Evolutionary conservation across 2,329 filamentous ascomycete genomes (phyloP).

Genomic region (Diaporthe humulicola): DNA sequence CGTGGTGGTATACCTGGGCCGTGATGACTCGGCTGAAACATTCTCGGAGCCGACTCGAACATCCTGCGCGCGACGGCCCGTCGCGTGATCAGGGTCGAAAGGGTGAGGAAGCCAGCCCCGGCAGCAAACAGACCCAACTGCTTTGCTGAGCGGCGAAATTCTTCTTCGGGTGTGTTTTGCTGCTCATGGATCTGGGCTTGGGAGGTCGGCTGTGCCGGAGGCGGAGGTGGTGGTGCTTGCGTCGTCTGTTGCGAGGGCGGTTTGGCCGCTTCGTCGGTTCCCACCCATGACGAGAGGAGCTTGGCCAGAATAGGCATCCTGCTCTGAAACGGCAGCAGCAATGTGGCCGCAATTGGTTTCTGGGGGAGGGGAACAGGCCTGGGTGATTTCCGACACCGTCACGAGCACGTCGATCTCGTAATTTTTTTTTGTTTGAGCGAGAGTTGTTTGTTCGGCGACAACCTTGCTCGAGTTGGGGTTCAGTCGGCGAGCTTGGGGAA

Average conservation of each 20-base stretch:
- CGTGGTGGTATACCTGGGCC: constrained; percentile 37
- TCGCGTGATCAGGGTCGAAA: constrained; percentile 79
- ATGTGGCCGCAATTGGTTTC: neutral
- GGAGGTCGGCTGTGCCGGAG: neutral
- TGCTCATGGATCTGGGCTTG: constrained; percentile 2
- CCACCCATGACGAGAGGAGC: constrained; percentile 31
- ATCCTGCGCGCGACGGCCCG: constrained; percentile 77
- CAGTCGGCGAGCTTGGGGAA: neutral
- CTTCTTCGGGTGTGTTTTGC: constrained; percentile 42
- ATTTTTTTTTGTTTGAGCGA: neutral
- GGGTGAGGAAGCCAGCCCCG: constrained; percentile 80
- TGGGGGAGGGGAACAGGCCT: neutral
- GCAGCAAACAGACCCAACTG: constrained; percentile 80
- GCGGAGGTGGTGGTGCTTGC: constrained; percentile 1
- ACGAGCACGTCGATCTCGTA: neutral
- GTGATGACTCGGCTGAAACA: constrained; percentile 75
- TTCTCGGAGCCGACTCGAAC: constrained; percentile 73
- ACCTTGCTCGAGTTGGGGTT: constrained; percentile 7
- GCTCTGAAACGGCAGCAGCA: neutral
- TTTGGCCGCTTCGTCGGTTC: constrained; percentile 26
- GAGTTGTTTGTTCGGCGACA: neutral
- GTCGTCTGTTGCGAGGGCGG: constrained; percentile 5
- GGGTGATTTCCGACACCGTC: neutral
- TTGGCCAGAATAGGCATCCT: constrained; percentile 30
- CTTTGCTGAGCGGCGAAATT: constrained; percentile 61